phyloP scores from a whole-genome alignment of 352 stramenopile species.

The Phytophthora hibernalis region DNA sequence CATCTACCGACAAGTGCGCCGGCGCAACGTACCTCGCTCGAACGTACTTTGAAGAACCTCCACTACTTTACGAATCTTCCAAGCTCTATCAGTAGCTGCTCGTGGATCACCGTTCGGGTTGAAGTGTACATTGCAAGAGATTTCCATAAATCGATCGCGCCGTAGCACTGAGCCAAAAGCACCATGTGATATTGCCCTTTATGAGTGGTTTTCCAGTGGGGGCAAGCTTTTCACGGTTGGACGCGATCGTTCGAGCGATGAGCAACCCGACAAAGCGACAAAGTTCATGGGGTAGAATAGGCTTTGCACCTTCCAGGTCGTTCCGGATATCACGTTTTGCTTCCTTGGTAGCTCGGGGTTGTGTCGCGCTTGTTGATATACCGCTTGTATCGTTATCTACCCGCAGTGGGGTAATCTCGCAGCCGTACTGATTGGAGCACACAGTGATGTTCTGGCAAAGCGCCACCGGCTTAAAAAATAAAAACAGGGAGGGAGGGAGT shows the following conservation, averaged over 20 bases:
- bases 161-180: background rate
- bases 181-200: background rate
- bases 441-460: background rate
- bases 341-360: background rate
- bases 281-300: background rate
- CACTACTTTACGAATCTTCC: background rate
- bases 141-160: background rate
- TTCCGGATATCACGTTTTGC: background rate
- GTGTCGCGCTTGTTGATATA: background rate
- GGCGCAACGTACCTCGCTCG: background rate
- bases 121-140: background rate
- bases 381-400: background rate
- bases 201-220: background rate
- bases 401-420: background rate
- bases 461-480: constrained; percentile 4
- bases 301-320: background rate
- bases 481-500: background rate
- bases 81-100: background rate
- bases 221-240: background rate
- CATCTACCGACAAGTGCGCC: background rate
- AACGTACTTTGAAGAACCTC: constrained; percentile 2
- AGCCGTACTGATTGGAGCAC: background rate
- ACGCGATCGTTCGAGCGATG: too few species aligned
- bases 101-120: background rate
- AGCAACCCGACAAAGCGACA: background rate